Base-by-base conservation (phyloP, 164 flowering plant species). In the Cinnamomum chago region DNA sequence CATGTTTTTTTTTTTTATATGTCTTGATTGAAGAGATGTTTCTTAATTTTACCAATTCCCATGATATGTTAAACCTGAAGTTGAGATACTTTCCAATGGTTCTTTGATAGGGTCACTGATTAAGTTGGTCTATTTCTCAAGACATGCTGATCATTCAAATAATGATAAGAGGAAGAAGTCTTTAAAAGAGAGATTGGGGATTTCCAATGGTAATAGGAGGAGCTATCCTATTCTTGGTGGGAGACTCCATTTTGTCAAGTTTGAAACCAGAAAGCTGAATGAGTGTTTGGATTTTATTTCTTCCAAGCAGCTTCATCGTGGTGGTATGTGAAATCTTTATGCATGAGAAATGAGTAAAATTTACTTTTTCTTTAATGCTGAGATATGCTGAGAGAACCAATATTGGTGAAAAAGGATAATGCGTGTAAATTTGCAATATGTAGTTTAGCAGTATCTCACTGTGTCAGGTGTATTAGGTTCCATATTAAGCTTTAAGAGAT, bases 181-280 rank as follows among this genome's bases (percentile, higher is more conserved):
- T 67, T 30, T 89, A 47, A 87, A 89, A 84, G 85, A 84, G 75
- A 88, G 86, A 81, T 72, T 88, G 74, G 95, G 95, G 6, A 69
- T 92, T 70, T 73, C 92, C 55, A 92, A 89, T 85, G 92, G 89
- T 71, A 89, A 72, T 64, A 83, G 93, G 76, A 89, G 95, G 83
- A 92, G 88, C 84, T 92, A 86, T 75, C 99, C 98, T 14, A 83
- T 93, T 81, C 98, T 93, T 84, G 99, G 99, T 20, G 99, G 99
- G 58, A 85, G 97, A 69, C 93, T 95, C 62, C 99, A 95, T 88
- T 95, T 95, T 83, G 99, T 95, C 51, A 95, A 95, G 84, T 95
- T 95, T 85, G 99, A 95, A 86, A 93, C 99, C n/a, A 75, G 73
- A 73, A 93, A 95, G 84, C 85, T 95, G 11, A 89, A 86, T 75